phyloP scores from a whole-genome alignment of 129 eudicot species.

The Escallonia herrerae region DNA sequence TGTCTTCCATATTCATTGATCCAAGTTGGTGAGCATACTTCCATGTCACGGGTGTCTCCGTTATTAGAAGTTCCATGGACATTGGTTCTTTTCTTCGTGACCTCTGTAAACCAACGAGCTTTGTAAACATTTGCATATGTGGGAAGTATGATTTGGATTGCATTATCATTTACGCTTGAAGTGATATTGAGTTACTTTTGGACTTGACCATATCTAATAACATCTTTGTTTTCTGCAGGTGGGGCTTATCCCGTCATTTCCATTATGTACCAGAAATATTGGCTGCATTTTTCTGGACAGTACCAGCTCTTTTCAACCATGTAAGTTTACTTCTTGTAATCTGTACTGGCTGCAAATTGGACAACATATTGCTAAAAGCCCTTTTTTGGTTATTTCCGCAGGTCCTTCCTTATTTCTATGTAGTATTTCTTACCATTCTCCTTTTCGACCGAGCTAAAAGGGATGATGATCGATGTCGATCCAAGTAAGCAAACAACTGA shows the following conservation, averaged over 20 bases:
- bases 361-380: neutral
- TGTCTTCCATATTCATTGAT: too few relatives aligned
- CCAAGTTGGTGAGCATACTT: neutral
- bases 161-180: neutral
- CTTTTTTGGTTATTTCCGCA: constrained; percentile 22
- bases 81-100: neutral
- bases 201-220: neutral
- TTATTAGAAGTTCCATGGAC: neutral
- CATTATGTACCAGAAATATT: constrained; percentile 93
- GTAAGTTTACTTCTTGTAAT: constrained; percentile 32
- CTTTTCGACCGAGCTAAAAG: constrained; percentile 95
- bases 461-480: constrained; percentile 89
- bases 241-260: constrained; percentile 96
- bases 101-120: neutral
- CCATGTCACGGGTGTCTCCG: neutral
- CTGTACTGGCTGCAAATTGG: neutral
- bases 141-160: neutral
- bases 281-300: constrained; percentile 95
- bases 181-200: neutral
- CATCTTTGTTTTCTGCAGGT: constrained; percentile 41
- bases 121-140: neutral
- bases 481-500: constrained; percentile 56
- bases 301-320: constrained; percentile 85
- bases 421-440: constrained; percentile 76
- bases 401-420: constrained; percentile 91